These are phyloP conservation scores for Xylaria acuta DNA, from an alignment of 495 filamentous ascomycete genomes.

Conservation along the genomic window DNA sequence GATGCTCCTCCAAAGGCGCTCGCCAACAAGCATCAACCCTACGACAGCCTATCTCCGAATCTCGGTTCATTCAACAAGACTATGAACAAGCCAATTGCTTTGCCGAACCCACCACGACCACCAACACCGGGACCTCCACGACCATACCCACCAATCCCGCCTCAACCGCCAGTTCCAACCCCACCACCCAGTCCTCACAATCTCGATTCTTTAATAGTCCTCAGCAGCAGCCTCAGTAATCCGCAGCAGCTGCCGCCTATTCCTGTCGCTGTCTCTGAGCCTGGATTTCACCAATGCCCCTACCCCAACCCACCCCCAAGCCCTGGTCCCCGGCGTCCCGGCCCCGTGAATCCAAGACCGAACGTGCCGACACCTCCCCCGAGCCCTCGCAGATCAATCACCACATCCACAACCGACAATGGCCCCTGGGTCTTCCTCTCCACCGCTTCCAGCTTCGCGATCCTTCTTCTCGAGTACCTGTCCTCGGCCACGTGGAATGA, in stretches of 20 bases:
- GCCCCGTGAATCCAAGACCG: slow-evolving; percentile 35
- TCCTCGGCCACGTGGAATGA: not conserved
- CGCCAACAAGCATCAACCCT: not conserved
- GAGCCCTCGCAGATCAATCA: slow-evolving; percentile 33
- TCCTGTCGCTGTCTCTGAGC: slow-evolving; percentile 11
- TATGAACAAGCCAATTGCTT: slow-evolving; percentile 21
- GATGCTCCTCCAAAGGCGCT: not conserved
- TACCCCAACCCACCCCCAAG: slow-evolving; percentile 39
- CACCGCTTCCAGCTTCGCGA: not conserved
- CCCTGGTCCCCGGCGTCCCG: slow-evolving; percentile 38
- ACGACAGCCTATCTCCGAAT: not conserved
- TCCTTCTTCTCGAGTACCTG: not conserved
- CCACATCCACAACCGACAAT: not conserved
- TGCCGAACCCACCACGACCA: slow-evolving; percentile 40
- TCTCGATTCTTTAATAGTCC: not conserved
- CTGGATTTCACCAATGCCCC: slow-evolving; percentile 26
- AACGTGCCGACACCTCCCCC: slow-evolving; percentile 42
- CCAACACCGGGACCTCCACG: slow-evolving; percentile 40
- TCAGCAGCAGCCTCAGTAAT: slow-evolving; percentile 19
- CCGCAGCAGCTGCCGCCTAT: slow-evolving; percentile 4
- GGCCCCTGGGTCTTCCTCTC: not conserved
- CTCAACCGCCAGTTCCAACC: slow-evolving; percentile 39
- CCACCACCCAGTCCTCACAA: slow-evolving; percentile 39
- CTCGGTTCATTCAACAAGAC: not conserved
- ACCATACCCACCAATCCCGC: slow-evolving; percentile 36